A percentile compares a stretch with the other conserved stretches of the same genome.
These are phyloP conservation scores for Tylopilus rubrobrunneus DNA, from an alignment of 768 basidiomycete species.

Conservation along the genomic window DNA sequence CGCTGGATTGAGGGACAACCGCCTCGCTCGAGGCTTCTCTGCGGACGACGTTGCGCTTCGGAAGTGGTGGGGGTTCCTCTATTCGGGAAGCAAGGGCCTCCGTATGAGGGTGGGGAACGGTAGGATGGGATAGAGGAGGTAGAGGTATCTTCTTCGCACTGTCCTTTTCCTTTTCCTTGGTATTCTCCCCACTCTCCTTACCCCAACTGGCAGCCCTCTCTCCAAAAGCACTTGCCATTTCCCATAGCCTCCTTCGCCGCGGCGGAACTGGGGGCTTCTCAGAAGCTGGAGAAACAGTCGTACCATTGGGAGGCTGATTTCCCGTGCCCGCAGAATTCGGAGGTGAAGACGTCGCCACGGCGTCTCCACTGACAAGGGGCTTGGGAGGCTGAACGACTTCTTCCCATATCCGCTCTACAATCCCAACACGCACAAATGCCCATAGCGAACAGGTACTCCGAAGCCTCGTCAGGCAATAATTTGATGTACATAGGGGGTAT, in stretches of 20 bases:
- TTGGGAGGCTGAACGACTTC: slow-evolving; percentile 41
- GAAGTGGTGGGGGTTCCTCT: slow-evolving; percentile 44
- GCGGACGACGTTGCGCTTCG: slow-evolving; percentile 44
- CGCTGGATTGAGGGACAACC: not conserved
- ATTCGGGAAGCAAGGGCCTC: slow-evolving; percentile 12
- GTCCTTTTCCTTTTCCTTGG: slow-evolving; percentile 31
- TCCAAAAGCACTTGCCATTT: slow-evolving; percentile 59
- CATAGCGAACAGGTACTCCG: slow-evolving; percentile 87
- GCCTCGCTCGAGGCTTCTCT: slow-evolving; percentile 14
- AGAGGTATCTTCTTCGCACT: slow-evolving; percentile 12
- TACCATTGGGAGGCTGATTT: slow-evolving; percentile 1
- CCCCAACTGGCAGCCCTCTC: slow-evolving; percentile 60
- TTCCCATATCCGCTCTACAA: slow-evolving; percentile 88
- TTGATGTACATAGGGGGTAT: slow-evolving; percentile 73
- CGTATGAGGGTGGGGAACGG: slow-evolving; percentile 19
- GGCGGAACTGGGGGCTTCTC: slow-evolving; percentile 64
- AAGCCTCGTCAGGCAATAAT: slow-evolving; percentile 84
- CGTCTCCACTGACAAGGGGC: slow-evolving; percentile 14
- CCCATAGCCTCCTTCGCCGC: slow-evolving; percentile 60
- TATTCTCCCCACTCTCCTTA: slow-evolving; percentile 30
- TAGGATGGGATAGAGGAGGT: slow-evolving; percentile 26
- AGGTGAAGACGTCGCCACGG: not conserved
- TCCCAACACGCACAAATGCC: slow-evolving; percentile 78
- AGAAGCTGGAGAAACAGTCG: slow-evolving; percentile 1
- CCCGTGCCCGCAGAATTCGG: not conserved